These are phyloP conservation scores for Eutrema yunnanense DNA, from an alignment of 345 rosid species.

Conservation along the genomic window DNA sequence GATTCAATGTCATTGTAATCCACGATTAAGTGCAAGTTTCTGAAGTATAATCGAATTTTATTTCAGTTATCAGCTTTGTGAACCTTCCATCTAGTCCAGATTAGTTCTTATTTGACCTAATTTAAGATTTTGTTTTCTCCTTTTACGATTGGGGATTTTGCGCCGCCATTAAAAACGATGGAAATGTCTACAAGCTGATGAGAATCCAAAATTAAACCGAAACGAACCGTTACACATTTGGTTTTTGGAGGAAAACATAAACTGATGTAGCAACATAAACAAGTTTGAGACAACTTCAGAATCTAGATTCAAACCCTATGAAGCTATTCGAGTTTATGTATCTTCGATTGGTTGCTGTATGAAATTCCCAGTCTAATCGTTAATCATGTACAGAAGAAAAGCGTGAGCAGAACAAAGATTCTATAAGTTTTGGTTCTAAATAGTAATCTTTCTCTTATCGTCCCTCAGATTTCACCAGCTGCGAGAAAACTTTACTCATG, in stretches of 20 bases:
- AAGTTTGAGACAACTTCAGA: neutral
- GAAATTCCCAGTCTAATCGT: neutral
- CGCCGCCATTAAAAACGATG: too few relatives aligned
- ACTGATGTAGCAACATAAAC: neutral
- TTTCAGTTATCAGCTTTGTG: neutral
- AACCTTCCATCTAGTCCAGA: neutral
- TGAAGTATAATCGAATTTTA: neutral
- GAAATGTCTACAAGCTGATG: neutral
- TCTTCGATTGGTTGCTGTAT: neutral
- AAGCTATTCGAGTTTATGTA: neutral
- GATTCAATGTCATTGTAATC: neutral
- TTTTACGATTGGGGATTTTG: neutral
- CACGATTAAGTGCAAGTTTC: neutral
- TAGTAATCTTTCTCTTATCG: constrained; percentile 27
- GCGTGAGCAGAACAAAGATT: neutral
- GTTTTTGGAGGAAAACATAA: neutral
- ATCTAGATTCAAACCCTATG: neutral
- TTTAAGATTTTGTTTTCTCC: neutral
- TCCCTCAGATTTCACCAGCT: constrained; percentile 78
- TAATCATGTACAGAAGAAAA: neutral
- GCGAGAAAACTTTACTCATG: constrained; percentile 81
- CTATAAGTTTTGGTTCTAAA: neutral
- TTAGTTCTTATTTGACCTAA: neutral
- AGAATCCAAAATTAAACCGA: neutral
- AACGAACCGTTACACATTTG: neutral